Conservation (phyloP, 495 filamentous ascomycete genomes). For the Neurospora sp. region DNA sequence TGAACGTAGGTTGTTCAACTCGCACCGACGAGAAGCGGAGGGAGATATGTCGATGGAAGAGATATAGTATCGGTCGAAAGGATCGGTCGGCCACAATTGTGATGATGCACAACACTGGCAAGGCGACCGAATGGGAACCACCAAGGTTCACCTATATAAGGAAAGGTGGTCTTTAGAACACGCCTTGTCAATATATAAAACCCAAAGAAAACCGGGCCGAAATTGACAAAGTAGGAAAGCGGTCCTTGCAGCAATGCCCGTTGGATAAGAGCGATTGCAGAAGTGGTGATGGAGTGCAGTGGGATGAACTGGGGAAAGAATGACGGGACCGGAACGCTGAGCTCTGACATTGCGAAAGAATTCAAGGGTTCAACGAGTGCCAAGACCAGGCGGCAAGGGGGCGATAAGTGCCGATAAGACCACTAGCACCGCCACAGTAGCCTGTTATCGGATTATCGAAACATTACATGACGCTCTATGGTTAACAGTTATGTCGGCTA, state of each 20-base stretch:
- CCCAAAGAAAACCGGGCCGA: not conserved
- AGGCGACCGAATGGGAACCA: not conserved
- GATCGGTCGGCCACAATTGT: not conserved
- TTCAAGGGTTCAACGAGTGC: not conserved
- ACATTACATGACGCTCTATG: not conserved
- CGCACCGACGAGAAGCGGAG: not conserved
- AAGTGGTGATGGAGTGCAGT: not conserved
- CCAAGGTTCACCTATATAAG: not conserved
- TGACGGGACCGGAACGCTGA: not conserved
- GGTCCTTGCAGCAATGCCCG: not conserved
- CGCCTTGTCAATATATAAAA: not conserved
- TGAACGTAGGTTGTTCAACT: not conserved
- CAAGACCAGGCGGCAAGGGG: not conserved
- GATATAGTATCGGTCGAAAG: not conserved
- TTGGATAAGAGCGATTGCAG: not conserved
- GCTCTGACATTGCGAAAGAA: not conserved
- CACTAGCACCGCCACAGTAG: not conserved
- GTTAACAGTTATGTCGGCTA: not conserved
- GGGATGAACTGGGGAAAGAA: not conserved
- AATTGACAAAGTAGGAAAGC: not conserved
- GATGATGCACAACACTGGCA: not conserved
- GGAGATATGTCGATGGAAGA: not conserved
- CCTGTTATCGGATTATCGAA: not conserved
- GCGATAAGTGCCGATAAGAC: not conserved
- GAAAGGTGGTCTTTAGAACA: not conserved